Conservation (phyloP, 192 early-diverging fungal species). For the Kickxella alabastrina region DNA sequence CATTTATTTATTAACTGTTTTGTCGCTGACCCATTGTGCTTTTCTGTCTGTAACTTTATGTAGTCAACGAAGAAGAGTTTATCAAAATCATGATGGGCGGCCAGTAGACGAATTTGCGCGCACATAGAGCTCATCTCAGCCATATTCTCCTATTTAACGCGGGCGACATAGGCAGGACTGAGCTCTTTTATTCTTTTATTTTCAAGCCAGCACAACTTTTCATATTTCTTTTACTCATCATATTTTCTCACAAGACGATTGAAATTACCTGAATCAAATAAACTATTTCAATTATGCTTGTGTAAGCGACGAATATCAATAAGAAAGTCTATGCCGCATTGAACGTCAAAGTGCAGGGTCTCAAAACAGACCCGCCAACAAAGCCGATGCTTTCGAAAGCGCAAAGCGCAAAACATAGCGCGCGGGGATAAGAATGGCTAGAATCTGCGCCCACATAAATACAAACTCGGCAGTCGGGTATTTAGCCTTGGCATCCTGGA, state of each 20-base stretch:
- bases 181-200: neutral
- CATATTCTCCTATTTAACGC: too few relatives aligned
- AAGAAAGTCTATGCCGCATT: neutral
- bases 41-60: neutral
- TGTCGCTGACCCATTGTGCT: too few relatives aligned
- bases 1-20: neutral
- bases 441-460: constrained; percentile 44
- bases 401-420: constrained; percentile 15
- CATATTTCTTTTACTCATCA: neutral
- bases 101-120: constrained; percentile 3
- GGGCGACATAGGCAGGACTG: too few relatives aligned
- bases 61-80: constrained; percentile 83
- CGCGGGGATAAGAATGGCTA: constrained; percentile 33
- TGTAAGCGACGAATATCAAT: too few relatives aligned
- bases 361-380: neutral
- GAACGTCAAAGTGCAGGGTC: neutral
- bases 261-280: too few relatives aligned
- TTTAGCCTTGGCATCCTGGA: constrained; percentile 11
- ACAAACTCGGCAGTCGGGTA: constrained; percentile 23
- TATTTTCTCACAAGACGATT: too few relatives aligned
- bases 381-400: constrained; percentile 1
- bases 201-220: neutral
- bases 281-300: too few relatives aligned
- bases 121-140: neutral
- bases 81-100: constrained; percentile 73